Evolutionary conservation across 164 flowering plant genomes (phyloP), one percentile per base, ranked within the genome.

Genomic region (Cinnamomum chago): DNA sequence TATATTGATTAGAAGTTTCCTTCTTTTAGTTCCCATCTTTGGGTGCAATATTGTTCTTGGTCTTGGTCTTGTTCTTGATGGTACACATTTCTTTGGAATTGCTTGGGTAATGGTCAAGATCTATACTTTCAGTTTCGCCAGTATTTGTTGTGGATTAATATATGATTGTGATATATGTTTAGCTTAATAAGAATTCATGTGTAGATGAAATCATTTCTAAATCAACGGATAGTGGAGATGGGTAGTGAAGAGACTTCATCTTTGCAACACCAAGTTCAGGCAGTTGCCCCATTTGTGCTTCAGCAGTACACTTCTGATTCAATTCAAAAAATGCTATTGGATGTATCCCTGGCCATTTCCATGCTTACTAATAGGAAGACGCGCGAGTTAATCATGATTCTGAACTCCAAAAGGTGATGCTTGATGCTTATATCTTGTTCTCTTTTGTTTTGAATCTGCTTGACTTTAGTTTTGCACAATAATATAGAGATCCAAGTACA

Each of bases 181-280:
- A 14, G 27, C 30, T 66, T 50, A 20, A 30, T 55, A 55, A 71
- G 20, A 6, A 24, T 67, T 66, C 60, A 10, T 67, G 69, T 69
- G 58, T 88, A 95, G 98, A 75, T 91, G 60, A 95, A 95, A 86
- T 90, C 98, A 72, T 95, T 95, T 83, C 77, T 95, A 72, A 79
- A 87, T 79, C 99, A 95, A 78, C 86, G 99, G 51, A 75, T 92
- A 70, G 79, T 75, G 40, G 99, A 95, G 82, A 81, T 92, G 84
- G 84, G 81, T 25, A 90, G 82, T 82, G 85, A 86, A 73, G 99
- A 95, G 58, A 88, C 92, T 24, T 76, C 90, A 80, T 90, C 99
- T 66, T 79, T 95, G 81, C 96, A 91, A 80, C 88, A 95, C 85
- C 99, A 92, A 86, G 94, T 93, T 71, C 99, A 95, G 80, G 86